Percentiles rank a stretch among this genome's conserved stretches.
These are phyloP conservation scores for Chiua virens DNA, from an alignment of 768 basidiomycete species.

Conservation along the genomic window DNA sequence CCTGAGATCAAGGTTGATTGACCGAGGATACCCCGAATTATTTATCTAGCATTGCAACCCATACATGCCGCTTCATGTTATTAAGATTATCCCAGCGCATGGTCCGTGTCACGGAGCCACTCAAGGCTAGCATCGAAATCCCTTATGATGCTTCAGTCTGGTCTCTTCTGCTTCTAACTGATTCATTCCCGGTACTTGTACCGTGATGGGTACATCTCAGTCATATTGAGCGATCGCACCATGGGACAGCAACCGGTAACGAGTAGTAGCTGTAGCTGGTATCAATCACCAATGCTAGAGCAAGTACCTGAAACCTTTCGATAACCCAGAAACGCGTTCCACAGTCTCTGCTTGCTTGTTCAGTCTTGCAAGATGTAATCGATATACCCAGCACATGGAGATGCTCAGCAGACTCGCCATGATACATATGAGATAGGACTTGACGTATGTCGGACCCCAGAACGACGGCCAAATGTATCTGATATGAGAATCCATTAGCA, in stretches of 20 bases:
- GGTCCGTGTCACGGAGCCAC: background rate
- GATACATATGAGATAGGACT: constrained; percentile 75
- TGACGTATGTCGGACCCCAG: constrained; percentile 71
- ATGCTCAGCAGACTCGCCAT: constrained; percentile 51
- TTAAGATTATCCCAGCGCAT: background rate
- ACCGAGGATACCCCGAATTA: constrained; percentile 15
- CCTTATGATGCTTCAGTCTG: constrained; percentile 33
- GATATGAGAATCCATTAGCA: too few relatives aligned
- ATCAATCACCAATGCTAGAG: too few relatives aligned
- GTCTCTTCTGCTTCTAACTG: constrained; percentile 40
- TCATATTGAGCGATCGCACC: too few relatives aligned
- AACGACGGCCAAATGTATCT: constrained; percentile 60
- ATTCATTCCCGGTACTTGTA: too few relatives aligned
- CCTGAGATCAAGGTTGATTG: constrained; percentile 5
- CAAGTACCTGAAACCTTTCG: too few relatives aligned
- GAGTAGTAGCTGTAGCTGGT: too few relatives aligned
- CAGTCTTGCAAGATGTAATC: constrained; percentile 27
- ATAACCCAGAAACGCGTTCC: too few relatives aligned
- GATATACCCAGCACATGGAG: constrained; percentile 50
- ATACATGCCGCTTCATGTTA: too few relatives aligned
- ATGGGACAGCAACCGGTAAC: too few relatives aligned
- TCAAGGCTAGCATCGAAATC: constrained; percentile 50
- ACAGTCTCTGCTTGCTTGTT: too few relatives aligned
- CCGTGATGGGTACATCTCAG: too few relatives aligned
- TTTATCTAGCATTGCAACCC: background rate